Conservation (phyloP, 2,329 filamentous ascomycete species). For the Phyllachora maydis region DNA sequence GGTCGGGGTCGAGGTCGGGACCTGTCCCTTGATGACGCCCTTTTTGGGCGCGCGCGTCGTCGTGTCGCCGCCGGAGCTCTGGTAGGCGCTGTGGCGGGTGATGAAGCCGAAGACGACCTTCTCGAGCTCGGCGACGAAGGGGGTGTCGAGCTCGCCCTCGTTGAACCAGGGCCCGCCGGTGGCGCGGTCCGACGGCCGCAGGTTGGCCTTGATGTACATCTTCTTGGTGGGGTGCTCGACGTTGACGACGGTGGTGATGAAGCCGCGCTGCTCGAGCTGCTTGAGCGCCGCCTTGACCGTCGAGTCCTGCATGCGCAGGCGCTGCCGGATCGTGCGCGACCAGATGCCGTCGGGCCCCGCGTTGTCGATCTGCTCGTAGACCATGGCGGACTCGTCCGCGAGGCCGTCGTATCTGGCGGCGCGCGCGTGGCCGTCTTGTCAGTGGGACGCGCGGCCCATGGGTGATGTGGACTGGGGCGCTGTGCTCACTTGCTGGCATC, state of each 20-base stretch:
- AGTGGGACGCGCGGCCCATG: no score
- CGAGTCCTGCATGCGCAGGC: constrained; percentile 66
- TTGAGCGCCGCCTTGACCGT: constrained; percentile 68
- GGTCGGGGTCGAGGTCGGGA: constrained; percentile 16
- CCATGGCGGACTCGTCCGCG: constrained; percentile 55
- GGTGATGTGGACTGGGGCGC: constrained; percentile 1
- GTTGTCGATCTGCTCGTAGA: constrained; percentile 79
- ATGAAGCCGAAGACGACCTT: constrained; percentile 56
- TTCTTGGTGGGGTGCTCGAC: constrained; percentile 82
- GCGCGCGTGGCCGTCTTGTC: no score
- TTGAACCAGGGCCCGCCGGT: constrained; percentile 92
- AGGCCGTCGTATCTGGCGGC: constrained; percentile 38
- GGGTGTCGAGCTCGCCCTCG: constrained; percentile 73
- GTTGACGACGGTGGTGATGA: constrained; percentile 79
- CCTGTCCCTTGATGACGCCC: constrained; percentile 27
- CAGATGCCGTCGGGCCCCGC: constrained; percentile 74
- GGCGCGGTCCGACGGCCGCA: constrained; percentile 73
- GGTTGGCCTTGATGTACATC: constrained; percentile 81
- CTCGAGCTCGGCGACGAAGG: constrained; percentile 63
- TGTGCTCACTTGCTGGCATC: constrained; percentile 38
- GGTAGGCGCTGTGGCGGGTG: constrained; percentile 50
- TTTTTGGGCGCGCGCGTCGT: constrained; percentile 30
- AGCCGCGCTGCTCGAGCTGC: constrained; percentile 57
- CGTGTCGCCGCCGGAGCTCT: constrained; percentile 16
- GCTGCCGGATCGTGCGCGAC: constrained; percentile 65